Conservation (phyloP, 768 basidiomycete species). For the Collybiopsis luxurians region DNA sequence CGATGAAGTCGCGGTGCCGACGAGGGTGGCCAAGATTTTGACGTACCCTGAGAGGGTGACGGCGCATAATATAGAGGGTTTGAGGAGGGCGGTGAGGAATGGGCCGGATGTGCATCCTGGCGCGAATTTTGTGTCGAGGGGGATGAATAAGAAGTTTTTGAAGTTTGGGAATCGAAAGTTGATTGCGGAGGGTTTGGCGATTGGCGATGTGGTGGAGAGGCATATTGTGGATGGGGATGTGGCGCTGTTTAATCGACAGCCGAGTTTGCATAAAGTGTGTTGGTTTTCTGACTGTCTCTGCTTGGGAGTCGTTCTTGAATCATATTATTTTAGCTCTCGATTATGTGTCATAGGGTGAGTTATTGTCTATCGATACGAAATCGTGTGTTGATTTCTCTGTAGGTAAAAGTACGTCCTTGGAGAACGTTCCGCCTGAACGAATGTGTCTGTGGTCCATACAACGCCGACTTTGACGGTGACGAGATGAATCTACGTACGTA, state of each 20-base stretch:
- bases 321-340: conserved; percentile 68
- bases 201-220: conserved; percentile 93
- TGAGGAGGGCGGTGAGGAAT: conserved; percentile 79
- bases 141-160: conserved; percentile 85
- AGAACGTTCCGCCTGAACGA: conserved; percentile 96
- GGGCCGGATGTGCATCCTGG: conserved; percentile 92
- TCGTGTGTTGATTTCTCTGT: background rate
- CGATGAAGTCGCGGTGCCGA: conserved; percentile 97
- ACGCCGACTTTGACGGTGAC: conserved; percentile 99
- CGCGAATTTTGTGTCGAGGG: conserved; percentile 88
- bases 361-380: background rate
- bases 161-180: conserved; percentile 81
- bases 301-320: conserved; percentile 7
- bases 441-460: conserved; percentile 98
- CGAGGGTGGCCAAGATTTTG: conserved; percentile 90
- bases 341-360: conserved; percentile 94
- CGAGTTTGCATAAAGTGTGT: conserved; percentile 89
- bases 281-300: background rate
- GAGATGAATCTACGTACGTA: conserved; percentile 95
- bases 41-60: conserved; percentile 98
- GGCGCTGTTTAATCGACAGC: conserved; percentile 97
- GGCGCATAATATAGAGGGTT: conserved; percentile 75
- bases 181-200: conserved; percentile 76
- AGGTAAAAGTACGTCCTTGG: conserved; percentile 95
- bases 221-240: conserved; percentile 96